These are phyloP conservation scores for Globisporangium camurandrum DNA, from an alignment of 352 stramenopile genomes.

Conservation along the genomic window DNA sequence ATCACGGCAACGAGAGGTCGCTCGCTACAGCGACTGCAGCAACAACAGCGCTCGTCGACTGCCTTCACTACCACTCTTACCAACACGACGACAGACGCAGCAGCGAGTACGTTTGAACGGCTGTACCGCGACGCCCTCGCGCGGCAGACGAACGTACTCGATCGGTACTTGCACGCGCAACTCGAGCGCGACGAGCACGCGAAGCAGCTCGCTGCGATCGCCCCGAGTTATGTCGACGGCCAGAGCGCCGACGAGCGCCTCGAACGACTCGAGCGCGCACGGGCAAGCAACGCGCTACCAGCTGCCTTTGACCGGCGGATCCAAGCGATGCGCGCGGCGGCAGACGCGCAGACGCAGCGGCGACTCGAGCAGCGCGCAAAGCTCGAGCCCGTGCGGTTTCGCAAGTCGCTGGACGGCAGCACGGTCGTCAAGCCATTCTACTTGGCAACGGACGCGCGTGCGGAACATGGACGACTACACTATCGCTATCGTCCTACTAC, in stretches of 20 bases:
- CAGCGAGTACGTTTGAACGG: constrained; percentile 27
- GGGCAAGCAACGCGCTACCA: constrained; percentile 35
- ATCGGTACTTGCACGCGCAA: constrained; percentile 30
- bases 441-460: constrained; percentile 30
- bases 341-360: constrained; percentile 22
- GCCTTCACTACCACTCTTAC: too few relatives aligned
- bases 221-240: constrained; percentile 40
- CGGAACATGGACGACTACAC: too few relatives aligned
- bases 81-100: neutral
- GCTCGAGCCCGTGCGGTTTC: constrained; percentile 24
- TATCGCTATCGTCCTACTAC: too few relatives aligned
- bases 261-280: constrained; percentile 24
- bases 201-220: constrained; percentile 31
- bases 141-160: constrained; percentile 35
- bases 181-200: constrained; percentile 31
- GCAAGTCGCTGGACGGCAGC: constrained; percentile 24
- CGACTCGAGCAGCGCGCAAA: constrained; percentile 20
- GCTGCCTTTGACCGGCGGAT: constrained; percentile 51
- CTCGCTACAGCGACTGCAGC: constrained; percentile 5
- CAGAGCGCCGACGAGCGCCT: constrained; percentile 43
- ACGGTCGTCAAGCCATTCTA: constrained; percentile 43
- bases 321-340: constrained; percentile 29
- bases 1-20: constrained; percentile 11
- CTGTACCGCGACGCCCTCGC: constrained; percentile 47
- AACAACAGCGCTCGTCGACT: too few relatives aligned